Evolutionary conservation across 2,329 filamentous ascomycete genomes (phyloP).

Genomic region (Zalaria sp.): DNA sequence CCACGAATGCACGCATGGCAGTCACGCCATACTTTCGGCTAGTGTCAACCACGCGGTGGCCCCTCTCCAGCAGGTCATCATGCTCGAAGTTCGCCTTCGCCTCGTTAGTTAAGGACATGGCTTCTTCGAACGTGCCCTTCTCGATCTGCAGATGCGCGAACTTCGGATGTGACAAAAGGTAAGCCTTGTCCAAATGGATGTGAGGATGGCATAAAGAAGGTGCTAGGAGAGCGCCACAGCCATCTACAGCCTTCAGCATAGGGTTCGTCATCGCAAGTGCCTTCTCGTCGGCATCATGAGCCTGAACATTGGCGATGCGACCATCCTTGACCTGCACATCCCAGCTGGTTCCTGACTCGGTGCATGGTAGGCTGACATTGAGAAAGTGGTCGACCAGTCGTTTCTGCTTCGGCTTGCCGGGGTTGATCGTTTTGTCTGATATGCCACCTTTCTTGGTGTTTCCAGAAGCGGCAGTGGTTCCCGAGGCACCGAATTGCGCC

Average conservation of each 20-base stretch:
- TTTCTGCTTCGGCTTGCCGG: no score
- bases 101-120: slow-evolving; percentile 40
- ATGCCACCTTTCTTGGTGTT: no score
- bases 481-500: slow-evolving; percentile 10
- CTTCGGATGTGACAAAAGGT: slow-evolving; percentile 42
- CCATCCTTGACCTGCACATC: slow-evolving; percentile 14
- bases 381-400: slow-evolving; percentile 2
- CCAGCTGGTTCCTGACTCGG: slow-evolving; percentile 19
- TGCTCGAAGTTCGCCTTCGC: slow-evolving; percentile 51
- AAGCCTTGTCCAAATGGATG: slow-evolving; percentile 57
- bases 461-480: no score
- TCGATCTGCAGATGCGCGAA: slow-evolving; percentile 47
- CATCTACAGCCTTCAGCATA: slow-evolving; percentile 19
- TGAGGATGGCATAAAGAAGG: slow-evolving; percentile 57
- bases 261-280: no score
- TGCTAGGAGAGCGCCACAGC: slow-evolving; percentile 26
- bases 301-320: slow-evolving; percentile 17
- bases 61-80: slow-evolving; percentile 48
- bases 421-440: no score
- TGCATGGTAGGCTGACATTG: slow-evolving; percentile 20
- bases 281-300: slow-evolving; percentile 9
- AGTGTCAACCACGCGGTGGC: slow-evolving; percentile 50
- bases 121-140: slow-evolving; percentile 51
- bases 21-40: slow-evolving; percentile 52
- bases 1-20: slow-evolving; percentile 56